Evolutionary conservation across 208 protist species (phyloP).

Genomic region (Crithidia expoeki): DNA sequence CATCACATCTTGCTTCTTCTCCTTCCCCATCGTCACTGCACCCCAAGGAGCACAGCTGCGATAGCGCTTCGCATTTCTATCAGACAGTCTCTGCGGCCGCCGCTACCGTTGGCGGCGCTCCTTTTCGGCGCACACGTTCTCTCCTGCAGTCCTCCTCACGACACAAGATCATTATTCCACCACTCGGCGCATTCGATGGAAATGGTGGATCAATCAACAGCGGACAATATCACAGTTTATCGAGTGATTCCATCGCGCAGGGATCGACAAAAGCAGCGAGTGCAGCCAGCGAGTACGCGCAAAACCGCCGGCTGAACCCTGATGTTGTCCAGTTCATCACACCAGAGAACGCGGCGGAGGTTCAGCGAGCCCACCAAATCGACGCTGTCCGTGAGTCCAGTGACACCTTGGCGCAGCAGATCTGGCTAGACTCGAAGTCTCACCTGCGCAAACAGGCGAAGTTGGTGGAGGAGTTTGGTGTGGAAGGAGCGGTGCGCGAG

Average conservation of each 20-base stretch:
- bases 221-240: no score
- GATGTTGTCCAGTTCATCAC: conserved; percentile 45
- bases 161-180: conserved; percentile 65
- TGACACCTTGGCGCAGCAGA: conserved; percentile 34
- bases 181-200: conserved; percentile 14
- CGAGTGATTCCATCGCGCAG: no score
- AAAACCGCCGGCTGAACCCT: conserved; percentile 28
- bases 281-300: conserved; percentile 37
- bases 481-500: conserved; percentile 84
- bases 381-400: conserved; percentile 42
- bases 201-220: no score
- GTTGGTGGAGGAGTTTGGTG: conserved; percentile 68
- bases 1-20: conserved; percentile 4
- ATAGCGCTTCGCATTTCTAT: not conserved
- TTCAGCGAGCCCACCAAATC: conserved; percentile 68
- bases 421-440: conserved; percentile 76
- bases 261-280: no score
- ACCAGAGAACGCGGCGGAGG: conserved; percentile 41
- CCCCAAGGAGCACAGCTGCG: not conserved
- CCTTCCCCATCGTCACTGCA: not conserved
- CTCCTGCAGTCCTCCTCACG: conserved; percentile 26
- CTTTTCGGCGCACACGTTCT: conserved; percentile 16
- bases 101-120: not conserved
- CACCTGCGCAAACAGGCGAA: conserved; percentile 80
- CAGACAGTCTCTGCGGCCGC: not conserved